A percentile compares a stretch with the other conserved stretches of the same genome.
Evolutionary conservation across 345 rosid genomes (phyloP).

Genomic region (Carallia pectinifolia): DNA sequence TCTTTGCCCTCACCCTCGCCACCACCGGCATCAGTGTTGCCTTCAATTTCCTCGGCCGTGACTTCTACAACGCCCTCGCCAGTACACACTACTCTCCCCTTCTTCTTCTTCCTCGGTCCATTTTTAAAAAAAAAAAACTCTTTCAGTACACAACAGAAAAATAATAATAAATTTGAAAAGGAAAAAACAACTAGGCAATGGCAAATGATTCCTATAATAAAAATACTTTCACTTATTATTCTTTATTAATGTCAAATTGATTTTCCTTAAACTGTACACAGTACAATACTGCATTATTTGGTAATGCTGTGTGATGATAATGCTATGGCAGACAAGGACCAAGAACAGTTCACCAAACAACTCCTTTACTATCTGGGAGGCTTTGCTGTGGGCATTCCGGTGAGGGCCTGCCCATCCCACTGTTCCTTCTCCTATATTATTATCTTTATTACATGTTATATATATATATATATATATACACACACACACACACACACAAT

Average conservation of each 20-base stretch:
- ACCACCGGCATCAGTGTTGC: conserved; percentile 96
- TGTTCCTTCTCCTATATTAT: conserved; percentile 12
- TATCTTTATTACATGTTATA: neutral
- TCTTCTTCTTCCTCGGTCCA: neutral
- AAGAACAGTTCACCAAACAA: conserved; percentile 87
- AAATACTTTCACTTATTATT: too few species aligned
- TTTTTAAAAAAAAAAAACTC: too few species aligned
- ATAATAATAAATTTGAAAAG: too few species aligned
- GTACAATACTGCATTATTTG: neutral
- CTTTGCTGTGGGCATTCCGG: conserved; percentile 96
- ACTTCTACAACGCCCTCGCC: conserved; percentile 91
- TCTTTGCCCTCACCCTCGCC: conserved; percentile 81
- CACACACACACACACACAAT: too few species aligned
- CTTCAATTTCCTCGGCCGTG: conserved; percentile 96
- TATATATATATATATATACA: neutral
- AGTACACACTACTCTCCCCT: conserved; percentile 24
- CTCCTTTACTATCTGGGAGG: conserved; percentile 77
- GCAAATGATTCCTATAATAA: too few species aligned
- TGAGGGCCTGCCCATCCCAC: conserved; percentile 40
- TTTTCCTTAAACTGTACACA: neutral
- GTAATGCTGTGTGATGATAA: neutral
- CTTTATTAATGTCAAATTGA: too few species aligned
- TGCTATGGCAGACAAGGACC: conserved; percentile 64
- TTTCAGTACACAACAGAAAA: too few species aligned
- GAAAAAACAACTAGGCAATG: too few species aligned